Conservation (phyloP, 805 yeast species). For the Saturnispora ahearnii region DNA sequence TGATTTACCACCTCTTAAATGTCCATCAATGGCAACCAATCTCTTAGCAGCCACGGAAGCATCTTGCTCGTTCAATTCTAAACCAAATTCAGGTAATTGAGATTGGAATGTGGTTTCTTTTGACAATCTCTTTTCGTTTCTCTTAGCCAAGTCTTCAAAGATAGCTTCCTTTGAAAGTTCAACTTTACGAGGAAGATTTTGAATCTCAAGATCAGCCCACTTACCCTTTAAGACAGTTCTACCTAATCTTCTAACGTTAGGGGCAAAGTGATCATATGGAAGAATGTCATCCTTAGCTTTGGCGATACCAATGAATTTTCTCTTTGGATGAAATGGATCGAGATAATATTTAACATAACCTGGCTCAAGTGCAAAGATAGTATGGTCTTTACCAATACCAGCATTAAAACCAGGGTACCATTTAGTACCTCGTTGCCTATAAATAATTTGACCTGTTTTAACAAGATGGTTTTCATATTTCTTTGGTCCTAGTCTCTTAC, state of each 20-base stretch:
- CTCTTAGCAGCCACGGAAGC: constrained; percentile 39
- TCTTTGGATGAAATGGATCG: constrained; percentile 93
- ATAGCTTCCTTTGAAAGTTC: constrained; percentile 47
- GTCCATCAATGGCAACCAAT: constrained; percentile 44
- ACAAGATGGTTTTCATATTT: constrained; percentile 72
- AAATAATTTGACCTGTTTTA: constrained; percentile 73
- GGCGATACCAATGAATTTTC: constrained; percentile 86
- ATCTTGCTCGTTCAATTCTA: constrained; percentile 25
- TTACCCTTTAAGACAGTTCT: constrained; percentile 43
- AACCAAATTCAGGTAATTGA: constrained; percentile 20
- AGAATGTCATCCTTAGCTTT: constrained; percentile 51
- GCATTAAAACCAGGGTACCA: constrained; percentile 92
- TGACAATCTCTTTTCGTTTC: constrained; percentile 32
- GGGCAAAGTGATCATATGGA: constrained; percentile 89
- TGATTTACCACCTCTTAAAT: constrained; percentile 49
- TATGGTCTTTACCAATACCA: constrained; percentile 87
- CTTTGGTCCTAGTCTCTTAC: constrained; percentile 89
- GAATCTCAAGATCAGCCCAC: constrained; percentile 50
- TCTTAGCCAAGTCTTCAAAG: constrained; percentile 30
- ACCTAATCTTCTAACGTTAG: constrained; percentile 81
- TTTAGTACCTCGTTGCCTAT: constrained; percentile 92
- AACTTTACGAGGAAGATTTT: constrained; percentile 60
- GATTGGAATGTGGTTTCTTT: constrained; percentile 25
- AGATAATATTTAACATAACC: constrained; percentile 86
- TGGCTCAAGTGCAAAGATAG: constrained; percentile 83